Evolutionary conservation across 2,329 filamentous ascomycete species (phyloP).

Genomic region (Pestalotiopsis sp.): DNA sequence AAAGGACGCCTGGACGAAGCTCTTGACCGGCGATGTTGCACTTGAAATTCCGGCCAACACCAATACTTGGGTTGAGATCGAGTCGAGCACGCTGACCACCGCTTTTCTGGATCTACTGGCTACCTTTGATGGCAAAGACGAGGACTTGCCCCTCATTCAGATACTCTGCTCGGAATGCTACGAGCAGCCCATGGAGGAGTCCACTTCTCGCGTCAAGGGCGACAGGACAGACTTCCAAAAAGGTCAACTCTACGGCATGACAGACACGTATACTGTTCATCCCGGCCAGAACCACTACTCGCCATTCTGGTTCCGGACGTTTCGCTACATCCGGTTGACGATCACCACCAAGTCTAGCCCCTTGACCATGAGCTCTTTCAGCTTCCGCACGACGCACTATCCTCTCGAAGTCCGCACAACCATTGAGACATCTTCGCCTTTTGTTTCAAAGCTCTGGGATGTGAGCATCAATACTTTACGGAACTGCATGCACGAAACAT

Average conservation of each 20-base stretch:
- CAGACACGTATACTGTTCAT: slow-evolving; percentile 12
- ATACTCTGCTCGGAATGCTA: slow-evolving; percentile 36
- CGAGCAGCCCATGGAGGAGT: slow-evolving; percentile 25
- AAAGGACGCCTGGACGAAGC: slow-evolving; percentile 17
- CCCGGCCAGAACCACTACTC: slow-evolving; percentile 15
- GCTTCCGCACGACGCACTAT: slow-evolving; percentile 14
- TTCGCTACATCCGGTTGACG: slow-evolving; percentile 18
- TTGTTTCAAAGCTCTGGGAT: slow-evolving; percentile 28
- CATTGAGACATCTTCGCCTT: slow-evolving; percentile 3
- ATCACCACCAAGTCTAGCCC: slow-evolving; percentile 11
- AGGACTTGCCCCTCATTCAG: slow-evolving; percentile 20
- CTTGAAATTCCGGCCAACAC: slow-evolving; percentile 18
- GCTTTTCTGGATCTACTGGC: slow-evolving; percentile 16
- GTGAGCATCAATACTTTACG: slow-evolving; percentile 32
- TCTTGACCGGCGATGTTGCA: slow-evolving; percentile 16
- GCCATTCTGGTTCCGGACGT: slow-evolving; percentile 20
- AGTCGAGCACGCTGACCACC: slow-evolving; percentile 7
- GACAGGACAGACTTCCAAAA: slow-evolving; percentile 16
- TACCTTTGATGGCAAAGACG: slow-evolving; percentile 15
- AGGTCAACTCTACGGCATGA: slow-evolving; percentile 15
- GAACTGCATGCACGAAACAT: slow-evolving; percentile 38
- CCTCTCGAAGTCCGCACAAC: slow-evolving; percentile 9
- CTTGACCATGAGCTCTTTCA: slow-evolving; percentile 10
- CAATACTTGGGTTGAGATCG: slow-evolving; percentile 7
- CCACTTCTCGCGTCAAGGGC: slow-evolving; percentile 15